Percentiles rank a stretch among this genome's conserved stretches.
Conservation (phyloP, 2,329 filamentous ascomycete genomes). For the Diplodia sapinea region DNA sequence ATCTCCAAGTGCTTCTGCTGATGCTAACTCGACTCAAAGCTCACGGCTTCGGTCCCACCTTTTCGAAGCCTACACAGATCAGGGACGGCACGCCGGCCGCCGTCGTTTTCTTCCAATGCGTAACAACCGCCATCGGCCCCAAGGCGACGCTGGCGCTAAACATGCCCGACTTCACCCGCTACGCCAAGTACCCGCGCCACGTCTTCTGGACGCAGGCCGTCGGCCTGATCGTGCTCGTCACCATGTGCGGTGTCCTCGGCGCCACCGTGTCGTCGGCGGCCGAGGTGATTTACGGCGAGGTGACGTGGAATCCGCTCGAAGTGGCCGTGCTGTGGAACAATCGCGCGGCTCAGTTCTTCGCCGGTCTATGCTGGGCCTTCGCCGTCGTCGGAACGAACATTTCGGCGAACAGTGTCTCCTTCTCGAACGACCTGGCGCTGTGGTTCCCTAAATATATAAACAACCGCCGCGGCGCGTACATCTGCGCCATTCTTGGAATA, state of each 20-base stretch:
- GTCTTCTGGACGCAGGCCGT: constrained; percentile 29
- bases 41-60: constrained; percentile 37
- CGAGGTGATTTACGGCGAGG: constrained; percentile 33
- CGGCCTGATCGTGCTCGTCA: constrained; percentile 20
- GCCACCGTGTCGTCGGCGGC: constrained; percentile 26
- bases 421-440: constrained; percentile 30
- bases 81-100: constrained; percentile 32
- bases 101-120: constrained; percentile 35
- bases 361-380: constrained; percentile 30
- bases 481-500: constrained; percentile 46
- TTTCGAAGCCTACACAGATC: constrained; percentile 37
- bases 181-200: constrained; percentile 26
- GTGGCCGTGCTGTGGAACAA: constrained; percentile 35
- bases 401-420: constrained; percentile 30
- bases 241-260: constrained; percentile 27
- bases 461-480: constrained; percentile 41
- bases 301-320: constrained; percentile 37
- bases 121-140: constrained; percentile 35
- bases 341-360: constrained; percentile 29
- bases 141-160: constrained; percentile 31
- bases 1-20: not conserved
- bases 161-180: constrained; percentile 32
- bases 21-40: not conserved
- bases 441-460: constrained; percentile 32
- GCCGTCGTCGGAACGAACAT: constrained; percentile 34